A percentile compares a stretch with the other conserved stretches of the same genome.
These are phyloP conservation scores for Diaporthe sp. DNA, from an alignment of 2,329 filamentous ascomycete genomes.

Conservation along the genomic window DNA sequence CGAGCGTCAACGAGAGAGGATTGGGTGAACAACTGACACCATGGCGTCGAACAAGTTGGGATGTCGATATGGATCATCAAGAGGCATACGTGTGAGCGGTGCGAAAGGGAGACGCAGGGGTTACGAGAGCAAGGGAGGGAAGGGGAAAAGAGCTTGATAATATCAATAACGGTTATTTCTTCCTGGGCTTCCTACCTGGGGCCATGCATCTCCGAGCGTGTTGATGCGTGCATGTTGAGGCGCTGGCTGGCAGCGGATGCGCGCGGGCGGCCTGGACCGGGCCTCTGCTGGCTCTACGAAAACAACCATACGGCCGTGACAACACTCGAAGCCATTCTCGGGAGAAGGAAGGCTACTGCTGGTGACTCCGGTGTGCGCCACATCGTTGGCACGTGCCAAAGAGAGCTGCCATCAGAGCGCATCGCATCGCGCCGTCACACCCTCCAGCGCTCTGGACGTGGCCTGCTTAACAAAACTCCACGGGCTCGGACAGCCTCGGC, in stretches of 20 bases:
- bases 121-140: too few relatives aligned
- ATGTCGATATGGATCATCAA: not conserved
- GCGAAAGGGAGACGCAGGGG: too few relatives aligned
- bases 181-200: not conserved
- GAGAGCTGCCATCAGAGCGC: not conserved
- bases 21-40: not conserved
- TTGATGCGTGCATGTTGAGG: not conserved
- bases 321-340: not conserved
- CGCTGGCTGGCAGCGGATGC: not conserved
- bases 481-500: not conserved
- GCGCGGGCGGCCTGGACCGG: not conserved
- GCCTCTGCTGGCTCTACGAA: not conserved
- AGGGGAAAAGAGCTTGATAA: conserved; percentile 11
- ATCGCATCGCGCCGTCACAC: not conserved
- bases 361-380: not conserved
- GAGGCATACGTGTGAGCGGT: not conserved
- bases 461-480: not conserved
- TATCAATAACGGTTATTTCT: not conserved
- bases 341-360: not conserved
- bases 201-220: not conserved
- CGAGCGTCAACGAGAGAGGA: too few relatives aligned
- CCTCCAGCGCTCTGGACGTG: not conserved
- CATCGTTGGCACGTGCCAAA: not conserved
- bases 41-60: not conserved
- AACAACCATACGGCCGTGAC: not conserved